Base-by-base conservation (phyloP, 1,139 yeast species). In the Suhomyces taliae region DNA sequence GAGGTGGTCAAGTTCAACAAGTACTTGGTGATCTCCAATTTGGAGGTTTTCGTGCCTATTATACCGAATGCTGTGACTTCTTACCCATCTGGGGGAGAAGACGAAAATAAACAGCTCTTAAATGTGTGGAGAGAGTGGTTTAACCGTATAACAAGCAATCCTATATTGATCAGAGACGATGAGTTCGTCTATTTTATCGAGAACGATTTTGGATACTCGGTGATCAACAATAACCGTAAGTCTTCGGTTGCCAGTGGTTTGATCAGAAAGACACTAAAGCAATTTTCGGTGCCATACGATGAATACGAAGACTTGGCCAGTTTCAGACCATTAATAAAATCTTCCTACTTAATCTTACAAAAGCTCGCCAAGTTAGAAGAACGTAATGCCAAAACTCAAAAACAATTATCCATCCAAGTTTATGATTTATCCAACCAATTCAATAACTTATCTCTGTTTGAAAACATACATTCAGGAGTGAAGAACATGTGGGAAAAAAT, bases 31-130 rank as follows among this genome's bases (percentile, higher is more conserved):
- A 82, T 85, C 24, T 87, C 95, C 36, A 87, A 90, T 57, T 84
- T 95, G 33, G 99, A 93, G 65, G 91, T 95, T 51, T 90, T 93
- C 67, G 93, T 95, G 5, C 98, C 99, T 0, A 84, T 95, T 2
- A 72, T 93, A 36, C 97, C 98, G 0, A 73, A 77, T 36, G 74
- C 93, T 0, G 74, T 72, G 6, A 87, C 96, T 0, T 79, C 93
- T 12, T 91, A 84, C 58, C 96, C 96, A 7, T 72, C 83, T 11
- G 90, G 89, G 45, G 89, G 93, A 29, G 90, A 87, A 39, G 97
- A 91, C 53, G 96, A 90, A 58, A 78, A 74, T 47, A 73, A 75
- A 45, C 81, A 82, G 47, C 74, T 89, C 45, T 69, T 78, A 48
- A 59, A 58, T 31, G 79, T 79, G 40, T 79, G 93, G 72, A 97